phyloP scores from a whole-genome alignment of 108 stramenopile genomes.

The Pseudonitzschia multiseries region DNA sequence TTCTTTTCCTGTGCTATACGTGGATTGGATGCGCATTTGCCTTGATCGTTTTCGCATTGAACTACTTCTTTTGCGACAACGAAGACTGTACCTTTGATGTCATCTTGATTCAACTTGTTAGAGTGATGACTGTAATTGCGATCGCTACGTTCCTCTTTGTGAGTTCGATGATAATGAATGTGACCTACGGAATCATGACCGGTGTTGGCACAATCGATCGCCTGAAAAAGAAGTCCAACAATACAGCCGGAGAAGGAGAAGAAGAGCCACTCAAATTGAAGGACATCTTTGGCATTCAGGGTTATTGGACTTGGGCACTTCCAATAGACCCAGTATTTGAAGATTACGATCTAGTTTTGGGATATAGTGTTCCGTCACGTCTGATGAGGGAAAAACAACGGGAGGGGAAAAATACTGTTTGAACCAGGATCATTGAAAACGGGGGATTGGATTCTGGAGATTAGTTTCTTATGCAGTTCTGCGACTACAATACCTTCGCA shows the following conservation, averaged over 20 bases:
- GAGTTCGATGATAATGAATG: slow-evolving; percentile 77
- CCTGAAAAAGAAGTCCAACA: slow-evolving; percentile 78
- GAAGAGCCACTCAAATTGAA: slow-evolving; percentile 72
- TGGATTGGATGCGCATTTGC: slow-evolving; percentile 71
- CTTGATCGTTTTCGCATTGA: slow-evolving; percentile 60
- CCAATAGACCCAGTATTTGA: slow-evolving; percentile 83
- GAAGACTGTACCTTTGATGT: slow-evolving; percentile 65
- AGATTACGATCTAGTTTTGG: slow-evolving; percentile 78
- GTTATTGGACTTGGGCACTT: slow-evolving; percentile 66
- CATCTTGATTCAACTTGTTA: slow-evolving; percentile 59
- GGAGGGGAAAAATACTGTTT: slow-evolving; percentile 11
- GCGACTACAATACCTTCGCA: too few relatives aligned
- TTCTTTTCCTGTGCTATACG: slow-evolving; percentile 76
- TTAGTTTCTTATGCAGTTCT: not conserved
- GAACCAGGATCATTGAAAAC: not conserved
- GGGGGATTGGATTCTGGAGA: not conserved
- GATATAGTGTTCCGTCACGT: slow-evolving; percentile 68
- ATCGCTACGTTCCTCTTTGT: slow-evolving; percentile 73
- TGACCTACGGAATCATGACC: slow-evolving; percentile 80
- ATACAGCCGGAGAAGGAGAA: slow-evolving; percentile 54
- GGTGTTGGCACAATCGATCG: slow-evolving; percentile 90
- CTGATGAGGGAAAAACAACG: slow-evolving; percentile 54
- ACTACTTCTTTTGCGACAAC: slow-evolving; percentile 74
- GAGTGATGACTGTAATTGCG: slow-evolving; percentile 64
- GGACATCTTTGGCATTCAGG: slow-evolving; percentile 76